Base-by-base conservation (phyloP, 108 stramenopile species). In the Seminavis robusta region DNA sequence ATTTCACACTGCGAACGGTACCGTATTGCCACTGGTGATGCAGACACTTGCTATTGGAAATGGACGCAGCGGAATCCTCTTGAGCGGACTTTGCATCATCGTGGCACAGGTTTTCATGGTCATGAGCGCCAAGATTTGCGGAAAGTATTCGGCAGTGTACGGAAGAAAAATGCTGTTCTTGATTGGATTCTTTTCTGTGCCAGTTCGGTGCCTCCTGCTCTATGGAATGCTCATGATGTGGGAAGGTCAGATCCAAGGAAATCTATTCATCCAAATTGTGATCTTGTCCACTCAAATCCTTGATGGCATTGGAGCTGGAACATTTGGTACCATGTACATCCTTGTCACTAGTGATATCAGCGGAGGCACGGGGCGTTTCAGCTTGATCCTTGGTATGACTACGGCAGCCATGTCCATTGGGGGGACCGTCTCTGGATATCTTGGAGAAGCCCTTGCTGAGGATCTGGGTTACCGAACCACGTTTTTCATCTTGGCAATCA, bases 291-390 rank as follows among this genome's bases (percentile, higher is more conserved):
- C 92, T 1, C 92, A 93, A 61, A 59, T 93, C 50, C 47, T 93
- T 28, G 92, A 93, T 63, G 92, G 88, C 34, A 80, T 93, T 7
- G 92, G 92, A n/a, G 92, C 92, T 25, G 92, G 92, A 20, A 65
- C 79, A 21, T 93, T 93, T 70, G 92, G 92, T 0, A 93, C 92
- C 13, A 88, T 93, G 86, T 93, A 93, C 56, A 86, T 93, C 50
- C 71, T 93, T 33, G 86, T 93, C n/a, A 93, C 92, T 1, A 83
- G 79, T 44, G 92, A 93, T 55, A 82, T 93, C 36, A 73, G 76
- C 56, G 84, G 81, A 37, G 92, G 88, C 38, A 85, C 92, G 8
- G 92, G 92, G 1, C 77, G 92, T 13, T 93, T 93, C 51, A 77
- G 79, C 38, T 55, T 93, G 24, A 86, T 81, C 8, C 53, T 93